Percentiles rank a stretch among this genome's conserved stretches.
Conservation (phyloP, 139 green algal species). For the Diplosphaera chodatii region DNA sequence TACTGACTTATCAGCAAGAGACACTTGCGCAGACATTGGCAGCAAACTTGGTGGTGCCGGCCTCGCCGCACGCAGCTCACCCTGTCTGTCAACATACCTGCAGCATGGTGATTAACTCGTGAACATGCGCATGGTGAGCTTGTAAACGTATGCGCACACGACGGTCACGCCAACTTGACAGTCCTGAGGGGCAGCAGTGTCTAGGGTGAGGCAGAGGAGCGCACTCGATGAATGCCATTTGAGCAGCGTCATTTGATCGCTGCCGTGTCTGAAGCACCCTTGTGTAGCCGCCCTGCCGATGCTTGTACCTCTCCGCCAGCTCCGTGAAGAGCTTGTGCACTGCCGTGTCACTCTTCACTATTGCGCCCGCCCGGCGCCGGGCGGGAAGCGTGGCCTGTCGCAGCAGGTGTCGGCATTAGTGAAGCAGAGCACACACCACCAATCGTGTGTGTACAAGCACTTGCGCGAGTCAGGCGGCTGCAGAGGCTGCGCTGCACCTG, state of each 20-base stretch:
- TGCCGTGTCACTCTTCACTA: conserved; percentile 67
- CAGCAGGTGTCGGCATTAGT: too few species aligned
- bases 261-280: conserved; percentile 63
- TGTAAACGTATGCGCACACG: too few species aligned
- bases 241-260: conserved; percentile 64
- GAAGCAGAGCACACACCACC: too few species aligned
- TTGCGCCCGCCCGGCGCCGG: conserved; percentile 37
- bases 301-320: conserved; percentile 77
- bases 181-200: too few species aligned
- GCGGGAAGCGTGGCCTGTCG: conserved; percentile 63
- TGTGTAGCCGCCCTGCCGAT: conserved; percentile 85
- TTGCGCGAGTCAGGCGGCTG: neutral
- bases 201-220: too few species aligned
- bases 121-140: too few species aligned
- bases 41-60: conserved; percentile 28
- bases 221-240: conserved; percentile 89
- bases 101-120: too few species aligned
- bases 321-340: conserved; percentile 84
- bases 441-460: neutral
- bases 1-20: too few species aligned
- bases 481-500: conserved; percentile 38
- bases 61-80: conserved; percentile 69
- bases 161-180: too few species aligned
- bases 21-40: too few species aligned
- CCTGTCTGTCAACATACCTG: conserved; percentile 79